Evolutionary conservation across 129 eudicot genomes (phyloP), one percentile per base, ranked within the genome.

Genomic region (Pittosporum tobira): DNA sequence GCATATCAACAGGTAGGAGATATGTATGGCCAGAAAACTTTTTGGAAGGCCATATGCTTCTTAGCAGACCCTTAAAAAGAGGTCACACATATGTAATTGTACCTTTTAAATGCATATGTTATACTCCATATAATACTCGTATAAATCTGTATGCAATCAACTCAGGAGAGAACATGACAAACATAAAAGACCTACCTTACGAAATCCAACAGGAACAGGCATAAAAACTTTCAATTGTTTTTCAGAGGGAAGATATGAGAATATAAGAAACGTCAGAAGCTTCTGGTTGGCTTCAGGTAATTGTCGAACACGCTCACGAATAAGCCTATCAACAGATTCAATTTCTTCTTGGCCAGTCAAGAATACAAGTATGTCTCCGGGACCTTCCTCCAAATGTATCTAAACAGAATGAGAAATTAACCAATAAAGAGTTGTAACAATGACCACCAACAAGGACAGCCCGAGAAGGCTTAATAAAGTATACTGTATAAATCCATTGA

Each of bases 301-400:
- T 40, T 83, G 83, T 55, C 70, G 84, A 57, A 87, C 68, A 72
- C 76, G 79, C 29, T 81, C 94, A 19, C 73, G 81, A 48, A 87
- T 75, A 75, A 91, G 94, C 56, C 85, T 75, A 66, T 86, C 94
- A 25, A 83, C 80, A 57, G 96, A 71, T 83, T 91, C 99, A 61
- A 91, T 91, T 73, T 91, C 99, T 70, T 91, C 96, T 81, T 91
- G 96, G 56, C 99, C 99, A 62, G 99, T 83, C 54, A 91, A 68
- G 76, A 91, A 87, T 30, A 83, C 96, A 64, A 91, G 99, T 64
- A 91, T 77, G 66, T 91, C 96, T 65, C 96, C 99, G 0, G 88
- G 85, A 20, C 74, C 87, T 55, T 91, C 94, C 63, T 87, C 94
- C 72, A 79, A 25, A 79, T 87, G 99, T 68, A 91, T 83, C 99